Conservation (phyloP, 2,329 filamentous ascomycete genomes). For the Pseudogymnoascus destructans region DNA sequence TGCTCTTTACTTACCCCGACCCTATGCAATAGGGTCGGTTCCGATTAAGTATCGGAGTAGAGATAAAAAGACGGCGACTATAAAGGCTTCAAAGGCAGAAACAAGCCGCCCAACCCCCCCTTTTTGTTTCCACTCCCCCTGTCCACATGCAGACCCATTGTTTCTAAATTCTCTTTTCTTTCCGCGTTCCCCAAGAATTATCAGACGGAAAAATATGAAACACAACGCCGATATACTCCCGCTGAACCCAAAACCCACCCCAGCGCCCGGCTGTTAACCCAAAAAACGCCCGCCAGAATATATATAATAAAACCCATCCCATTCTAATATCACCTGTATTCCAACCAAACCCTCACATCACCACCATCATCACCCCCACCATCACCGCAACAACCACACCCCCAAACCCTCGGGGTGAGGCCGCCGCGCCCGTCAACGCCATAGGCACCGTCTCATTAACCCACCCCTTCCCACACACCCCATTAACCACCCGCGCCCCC, state of each 20-base stretch:
- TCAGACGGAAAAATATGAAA: neutral
- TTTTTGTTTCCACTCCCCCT: neutral
- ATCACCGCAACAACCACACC: neutral
- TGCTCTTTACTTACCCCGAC: too few species aligned
- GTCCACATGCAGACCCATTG: neutral
- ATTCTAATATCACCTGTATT: neutral
- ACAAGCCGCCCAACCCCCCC: neutral
- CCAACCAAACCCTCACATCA: neutral
- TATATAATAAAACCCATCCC: neutral
- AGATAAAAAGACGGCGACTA: neutral
- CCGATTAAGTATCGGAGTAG: neutral
- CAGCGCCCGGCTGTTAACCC: neutral
- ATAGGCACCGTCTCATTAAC: conserved; percentile 42
- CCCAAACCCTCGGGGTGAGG: neutral
- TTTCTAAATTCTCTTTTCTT: neutral
- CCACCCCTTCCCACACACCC: conserved; percentile 44
- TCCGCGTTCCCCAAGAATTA: too few species aligned
- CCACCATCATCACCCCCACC: neutral
- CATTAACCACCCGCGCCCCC: conserved; percentile 63
- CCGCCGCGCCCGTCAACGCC: conserved; percentile 11
- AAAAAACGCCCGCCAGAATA: neutral
- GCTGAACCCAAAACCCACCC: neutral
- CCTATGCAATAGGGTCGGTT: too few species aligned
- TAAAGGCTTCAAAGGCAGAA: neutral
- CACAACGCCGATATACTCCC: neutral